Base-by-base conservation (phyloP, 2,329 filamentous ascomycete species). In the Stenocarpella maydis region DNA sequence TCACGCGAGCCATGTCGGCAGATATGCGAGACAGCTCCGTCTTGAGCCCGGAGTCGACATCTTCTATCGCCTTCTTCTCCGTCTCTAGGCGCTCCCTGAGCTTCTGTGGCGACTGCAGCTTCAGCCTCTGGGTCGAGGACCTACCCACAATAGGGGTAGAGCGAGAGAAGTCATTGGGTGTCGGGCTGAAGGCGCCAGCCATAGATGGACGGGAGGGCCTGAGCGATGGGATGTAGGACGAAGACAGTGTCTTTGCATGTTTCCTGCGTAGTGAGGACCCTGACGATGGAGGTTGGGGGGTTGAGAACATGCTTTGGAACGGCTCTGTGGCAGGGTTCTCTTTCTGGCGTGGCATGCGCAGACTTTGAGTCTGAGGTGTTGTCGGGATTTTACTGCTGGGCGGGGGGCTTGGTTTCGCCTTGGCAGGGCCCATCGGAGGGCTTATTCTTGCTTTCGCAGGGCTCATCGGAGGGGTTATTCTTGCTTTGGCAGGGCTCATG, bases 41-140 rank as follows among this genome's bases (percentile, higher is more conserved):
- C 77, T 91, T 89, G 17, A 98, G 80, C 4, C 87, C 87, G 3
- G 86, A 85, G 71, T 95, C 92, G 0, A 91, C 89, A 10, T 90
- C 88, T 6, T 90, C 88, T 19, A 95, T 88, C 0, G 90, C 87
- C 67, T 88, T 89, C 79, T 94, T 94, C 78, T 97, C 94, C 58
- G 88, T 90, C 75, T 95, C 91, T 0, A 98, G 85, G 41, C 95
- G 91, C 81, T 98, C 95, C 21, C 95, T 92, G 24, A 95, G 83
- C 77, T 92, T 95, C 74, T 92, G 91, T 0, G 90, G 86, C 17
- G 88, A 91, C 71, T 93, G 90, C 14, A 93, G 85, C 14, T 91
- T 89, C 41, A 93, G 83, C 73, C 89, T 91, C 63, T 80, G 81
- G 14, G 73, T 75, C 61, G 67, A 31, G 1, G 74, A 52, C 65